phyloP scores from a whole-genome alignment of 305 asterid genomes.

The Rubia tinctorum region DNA sequence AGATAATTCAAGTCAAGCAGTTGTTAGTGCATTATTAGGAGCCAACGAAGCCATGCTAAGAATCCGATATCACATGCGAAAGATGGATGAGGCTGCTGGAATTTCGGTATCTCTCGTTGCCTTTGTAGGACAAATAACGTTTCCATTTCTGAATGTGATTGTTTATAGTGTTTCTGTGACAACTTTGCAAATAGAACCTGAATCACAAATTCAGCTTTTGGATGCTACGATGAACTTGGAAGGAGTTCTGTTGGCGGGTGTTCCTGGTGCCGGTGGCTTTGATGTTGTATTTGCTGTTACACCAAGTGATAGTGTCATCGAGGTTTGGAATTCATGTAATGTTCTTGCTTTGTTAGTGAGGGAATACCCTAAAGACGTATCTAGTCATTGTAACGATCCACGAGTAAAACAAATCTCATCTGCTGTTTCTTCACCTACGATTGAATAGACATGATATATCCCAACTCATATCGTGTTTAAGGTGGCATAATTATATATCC shows the following conservation, averaged over 20 bases:
- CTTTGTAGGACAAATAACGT: conserved; percentile 12
- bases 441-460: conserved; percentile 26
- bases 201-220: conserved; percentile 72
- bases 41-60: conserved; percentile 84
- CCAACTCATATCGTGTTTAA: not conserved
- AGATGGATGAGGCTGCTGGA: conserved; percentile 95
- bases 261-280: conserved; percentile 99
- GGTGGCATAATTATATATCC: not conserved
- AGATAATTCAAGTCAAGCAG: conserved; percentile 42
- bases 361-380: conserved; percentile 89
- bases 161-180: conserved; percentile 1
- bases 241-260: conserved; percentile 92
- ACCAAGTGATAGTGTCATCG: conserved; percentile 49
- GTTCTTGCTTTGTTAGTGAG: conserved; percentile 81
- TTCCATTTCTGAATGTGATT: not conserved
- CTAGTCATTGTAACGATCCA: conserved; percentile 69
- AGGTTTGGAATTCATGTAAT: conserved; percentile 69
- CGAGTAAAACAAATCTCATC: conserved; percentile 49
- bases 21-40: conserved; percentile 73
- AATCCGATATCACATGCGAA: conserved; percentile 79
- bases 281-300: conserved; percentile 90
- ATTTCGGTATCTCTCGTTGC: conserved; percentile 64
- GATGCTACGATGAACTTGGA: conserved; percentile 75
- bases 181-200: conserved; percentile 79
- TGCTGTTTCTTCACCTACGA: conserved; percentile 54